Base-by-base conservation (phyloP, 371 early-diverging fungal species). In the Mucor mucedo region DNA sequence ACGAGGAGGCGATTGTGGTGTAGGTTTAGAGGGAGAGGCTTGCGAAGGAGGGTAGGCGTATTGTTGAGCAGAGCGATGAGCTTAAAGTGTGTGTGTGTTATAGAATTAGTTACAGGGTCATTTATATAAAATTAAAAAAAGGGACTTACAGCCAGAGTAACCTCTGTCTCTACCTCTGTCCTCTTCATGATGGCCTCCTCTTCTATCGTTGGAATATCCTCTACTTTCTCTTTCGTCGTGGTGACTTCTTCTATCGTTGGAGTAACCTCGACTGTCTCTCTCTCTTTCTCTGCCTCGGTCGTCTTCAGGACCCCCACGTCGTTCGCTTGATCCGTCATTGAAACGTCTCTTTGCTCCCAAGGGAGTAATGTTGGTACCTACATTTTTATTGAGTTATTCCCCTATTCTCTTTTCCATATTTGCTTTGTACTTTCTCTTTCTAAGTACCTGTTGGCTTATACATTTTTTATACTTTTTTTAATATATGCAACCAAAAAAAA, bases 341-440 rank as follows among this genome's bases (percentile, higher is more conserved):
- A 73, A 71, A 59, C 80, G 68, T 60, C 76, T 74, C 49, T 72
- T 73, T 21, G 55, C 65, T 41, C 84, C 82, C 54, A 79, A 59
- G 41, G 84, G 80, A 52, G 78, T 69, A 11, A 78, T 75, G 47
- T 82, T 82, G 42, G 80, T 42, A 42, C n/a, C 10, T n/a, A 11
- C 21, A 21, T 21, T 21, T 21, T 21, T 21, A 21, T 21, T 21
- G 21, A 21, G 21, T 21, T 21, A 21, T 21, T 21, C 21, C 21
- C 21, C 1, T 21, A 21, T 1, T 14, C 10, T 11, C 44, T n/a
- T 42, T 42, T 9, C 1, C 0, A 14, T 42, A 27, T 55, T 55
- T 40, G 21, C 8, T 14, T 14, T 40, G 8, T 27, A 16, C 21
- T 10, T 53, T 53, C 30, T 16, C 10, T 7, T 13, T 10, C 5